Conservation (phyloP, 495 filamentous ascomycete species). For the Clavariopsis aquatica region DNA sequence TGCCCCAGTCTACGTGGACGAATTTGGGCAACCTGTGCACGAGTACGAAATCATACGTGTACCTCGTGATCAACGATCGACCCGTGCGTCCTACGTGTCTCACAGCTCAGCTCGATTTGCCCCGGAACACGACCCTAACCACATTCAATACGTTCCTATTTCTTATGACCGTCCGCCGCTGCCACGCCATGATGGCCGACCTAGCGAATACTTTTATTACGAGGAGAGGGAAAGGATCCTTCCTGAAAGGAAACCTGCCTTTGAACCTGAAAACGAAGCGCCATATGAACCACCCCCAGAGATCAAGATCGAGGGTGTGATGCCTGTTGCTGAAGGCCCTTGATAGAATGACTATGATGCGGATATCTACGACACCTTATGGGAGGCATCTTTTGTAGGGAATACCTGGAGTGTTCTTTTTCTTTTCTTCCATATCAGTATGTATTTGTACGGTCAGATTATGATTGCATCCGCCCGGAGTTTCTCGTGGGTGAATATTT, state of each 20-base stretch:
- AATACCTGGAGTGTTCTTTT: neutral
- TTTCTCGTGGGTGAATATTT: conserved; percentile 3
- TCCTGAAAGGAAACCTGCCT: conserved; percentile 8
- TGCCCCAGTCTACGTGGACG: conserved; percentile 26
- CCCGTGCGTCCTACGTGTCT: conserved; percentile 14
- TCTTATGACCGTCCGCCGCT: conserved; percentile 22
- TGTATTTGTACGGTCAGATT: conserved; percentile 4
- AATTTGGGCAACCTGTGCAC: conserved; percentile 21
- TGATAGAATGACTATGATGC: neutral
- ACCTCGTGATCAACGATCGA: conserved; percentile 17
- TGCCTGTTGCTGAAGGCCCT: neutral
- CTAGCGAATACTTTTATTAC: conserved; percentile 30
- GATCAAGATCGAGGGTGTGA: conserved; percentile 18
- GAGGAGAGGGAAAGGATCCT: conserved; percentile 21
- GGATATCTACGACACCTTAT: neutral
- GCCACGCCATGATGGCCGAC: conserved; percentile 13
- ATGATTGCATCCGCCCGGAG: conserved; percentile 7
- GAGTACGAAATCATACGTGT: conserved; percentile 33
- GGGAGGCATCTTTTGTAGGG: conserved; percentile 4
- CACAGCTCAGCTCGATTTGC: conserved; percentile 13
- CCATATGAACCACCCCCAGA: conserved; percentile 23
- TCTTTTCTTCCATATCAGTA: neutral
- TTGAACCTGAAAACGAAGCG: conserved; percentile 21
- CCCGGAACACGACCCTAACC: conserved; percentile 1
- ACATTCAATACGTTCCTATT: conserved; percentile 25